phyloP scores from a whole-genome alignment of 1,284 basidiomycete species.

The Sanguinoderma infundibulare region DNA sequence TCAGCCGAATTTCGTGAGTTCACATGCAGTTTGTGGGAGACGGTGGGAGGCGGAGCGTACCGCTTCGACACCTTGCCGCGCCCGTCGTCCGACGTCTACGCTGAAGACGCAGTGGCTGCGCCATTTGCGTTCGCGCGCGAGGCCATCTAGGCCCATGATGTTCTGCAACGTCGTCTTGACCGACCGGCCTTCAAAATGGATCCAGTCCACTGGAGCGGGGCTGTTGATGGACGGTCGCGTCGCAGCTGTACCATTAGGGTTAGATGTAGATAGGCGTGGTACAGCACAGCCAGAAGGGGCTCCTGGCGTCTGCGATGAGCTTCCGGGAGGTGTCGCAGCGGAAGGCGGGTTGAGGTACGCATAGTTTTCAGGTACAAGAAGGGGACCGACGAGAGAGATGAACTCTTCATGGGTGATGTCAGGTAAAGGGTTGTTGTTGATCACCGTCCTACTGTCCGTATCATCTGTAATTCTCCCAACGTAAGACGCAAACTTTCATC shows the following conservation, averaged over 20 bases:
- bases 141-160: slow-evolving; percentile 74
- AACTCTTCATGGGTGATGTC: slow-evolving; percentile 86
- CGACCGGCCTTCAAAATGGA: slow-evolving; percentile 79
- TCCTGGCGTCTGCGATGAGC: slow-evolving; percentile 6
- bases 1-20: slow-evolving; percentile 1
- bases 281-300: slow-evolving; percentile 33
- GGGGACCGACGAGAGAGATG: slow-evolving; percentile 72
- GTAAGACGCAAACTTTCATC: background rate
- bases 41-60: slow-evolving; percentile 44
- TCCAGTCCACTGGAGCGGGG: slow-evolving; percentile 81
- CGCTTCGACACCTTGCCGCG: slow-evolving; percentile 78
- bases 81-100: slow-evolving; percentile 71
- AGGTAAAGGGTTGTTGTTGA: slow-evolving; percentile 84
- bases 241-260: slow-evolving; percentile 40
- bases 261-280: slow-evolving; percentile 43
- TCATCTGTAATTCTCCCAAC: slow-evolving; percentile 48
- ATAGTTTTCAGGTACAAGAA: slow-evolving; percentile 81
- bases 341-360: slow-evolving; percentile 34
- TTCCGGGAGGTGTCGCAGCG: slow-evolving; percentile 34
- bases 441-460: slow-evolving; percentile 64
- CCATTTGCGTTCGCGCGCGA: slow-evolving; percentile 82
- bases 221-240: slow-evolving; percentile 50
- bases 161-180: slow-evolving; percentile 79
- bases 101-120: slow-evolving; percentile 79
- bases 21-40: slow-evolving; percentile 2